Percentiles rank a stretch among this genome's conserved stretches.
phyloP scores from a whole-genome alignment of 495 filamentous ascomycete genomes.

The Pseudomonodictys pantanalensis region DNA sequence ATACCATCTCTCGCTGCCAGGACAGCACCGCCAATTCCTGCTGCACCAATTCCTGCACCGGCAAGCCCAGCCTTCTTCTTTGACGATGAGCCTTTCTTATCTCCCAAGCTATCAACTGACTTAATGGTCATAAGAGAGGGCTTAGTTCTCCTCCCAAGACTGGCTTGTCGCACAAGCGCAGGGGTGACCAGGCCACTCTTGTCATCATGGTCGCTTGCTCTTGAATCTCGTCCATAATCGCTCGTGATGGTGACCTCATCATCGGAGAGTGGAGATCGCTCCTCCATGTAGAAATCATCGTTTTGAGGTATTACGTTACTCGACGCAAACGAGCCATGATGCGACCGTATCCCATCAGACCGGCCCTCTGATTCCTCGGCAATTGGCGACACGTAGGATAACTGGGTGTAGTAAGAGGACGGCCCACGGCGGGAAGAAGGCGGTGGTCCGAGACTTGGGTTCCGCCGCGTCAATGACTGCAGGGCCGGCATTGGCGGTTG shows the following conservation, averaged over 20 bases:
- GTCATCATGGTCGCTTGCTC: constrained; percentile 56
- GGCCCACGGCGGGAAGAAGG: constrained; percentile 68
- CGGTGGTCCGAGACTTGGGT: constrained; percentile 59
- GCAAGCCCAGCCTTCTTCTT: constrained; percentile 31
- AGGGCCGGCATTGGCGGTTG: constrained; percentile 36
- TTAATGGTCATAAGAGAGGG: constrained; percentile 67
- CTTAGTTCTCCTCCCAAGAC: constrained; percentile 69
- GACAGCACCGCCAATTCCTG: constrained; percentile 28
- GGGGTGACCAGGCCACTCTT: constrained; percentile 51
- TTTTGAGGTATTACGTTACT: constrained; percentile 73
- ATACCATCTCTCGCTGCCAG: constrained; percentile 27
- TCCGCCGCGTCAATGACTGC: constrained; percentile 48
- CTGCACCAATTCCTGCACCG: constrained; percentile 34
- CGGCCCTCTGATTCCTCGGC: constrained; percentile 65
- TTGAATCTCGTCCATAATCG: constrained; percentile 33
- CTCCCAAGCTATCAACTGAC: constrained; percentile 39
- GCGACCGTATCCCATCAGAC: constrained; percentile 48
- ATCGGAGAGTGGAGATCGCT: constrained; percentile 43
- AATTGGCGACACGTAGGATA: constrained; percentile 81
- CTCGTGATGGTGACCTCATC: constrained; percentile 42
- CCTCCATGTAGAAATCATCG: constrained; percentile 37
- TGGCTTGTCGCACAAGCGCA: constrained; percentile 65
- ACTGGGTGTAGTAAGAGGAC: constrained; percentile 68
- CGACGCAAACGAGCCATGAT: constrained; percentile 73
- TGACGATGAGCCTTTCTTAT: constrained; percentile 31